A percentile compares a stretch with the other conserved stretches of the same genome.
Conservation (phyloP, 768 basidiomycete genomes). For the Pleurotus tuoliensis region DNA sequence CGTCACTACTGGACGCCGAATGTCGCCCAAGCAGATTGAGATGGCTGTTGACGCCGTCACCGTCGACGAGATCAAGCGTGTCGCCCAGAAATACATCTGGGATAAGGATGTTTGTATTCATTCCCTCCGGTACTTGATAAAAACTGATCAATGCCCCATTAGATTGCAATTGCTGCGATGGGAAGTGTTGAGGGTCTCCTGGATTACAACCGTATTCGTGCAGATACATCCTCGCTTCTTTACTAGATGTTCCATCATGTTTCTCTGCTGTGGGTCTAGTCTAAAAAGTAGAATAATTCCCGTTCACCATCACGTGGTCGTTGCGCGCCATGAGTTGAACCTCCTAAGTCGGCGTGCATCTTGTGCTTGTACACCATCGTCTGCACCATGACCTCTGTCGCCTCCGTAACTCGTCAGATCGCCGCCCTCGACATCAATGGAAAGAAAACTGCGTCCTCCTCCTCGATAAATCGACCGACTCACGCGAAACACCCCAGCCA, state of each 20-base stretch:
- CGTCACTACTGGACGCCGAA: constrained; percentile 86
- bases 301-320: neutral
- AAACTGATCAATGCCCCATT: constrained; percentile 11
- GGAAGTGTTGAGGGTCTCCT: constrained; percentile 89
- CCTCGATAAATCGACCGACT: constrained; percentile 24
- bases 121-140: neutral
- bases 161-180: constrained; percentile 86
- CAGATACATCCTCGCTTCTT: constrained; percentile 77
- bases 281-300: constrained; percentile 6
- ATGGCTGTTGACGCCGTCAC: constrained; percentile 86
- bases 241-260: constrained; percentile 43
- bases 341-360: neutral
- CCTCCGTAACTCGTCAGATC: constrained; percentile 65
- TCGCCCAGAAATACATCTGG: constrained; percentile 96
- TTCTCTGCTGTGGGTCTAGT: neutral
- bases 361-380: neutral
- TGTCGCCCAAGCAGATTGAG: constrained; percentile 93
- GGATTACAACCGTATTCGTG: constrained; percentile 89
- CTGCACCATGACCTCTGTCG: constrained; percentile 38
- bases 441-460: constrained; percentile 34
- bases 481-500: constrained; percentile 56
- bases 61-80: constrained; percentile 85
- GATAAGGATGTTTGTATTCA: constrained; percentile 77
- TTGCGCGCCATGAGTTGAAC: neutral
- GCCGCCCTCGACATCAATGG: constrained; percentile 65